Base-by-base conservation (phyloP, 208 protist species). In the Strigomonas oncopelti region DNA sequence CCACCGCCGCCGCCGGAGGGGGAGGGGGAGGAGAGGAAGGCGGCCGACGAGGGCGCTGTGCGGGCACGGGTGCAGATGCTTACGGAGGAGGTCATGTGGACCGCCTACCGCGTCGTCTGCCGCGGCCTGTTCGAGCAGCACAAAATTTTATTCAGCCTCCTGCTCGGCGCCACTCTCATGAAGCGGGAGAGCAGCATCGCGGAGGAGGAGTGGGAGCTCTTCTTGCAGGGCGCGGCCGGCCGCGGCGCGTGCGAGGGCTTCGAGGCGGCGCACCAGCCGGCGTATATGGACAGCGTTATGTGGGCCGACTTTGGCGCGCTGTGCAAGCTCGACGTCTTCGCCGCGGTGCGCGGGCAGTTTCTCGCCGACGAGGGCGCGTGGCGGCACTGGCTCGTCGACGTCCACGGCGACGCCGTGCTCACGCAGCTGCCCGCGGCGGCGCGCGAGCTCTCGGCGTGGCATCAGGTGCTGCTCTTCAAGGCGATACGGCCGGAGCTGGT, bases 81-180 rank as follows among this genome's bases (percentile, higher is more conserved):
- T 9, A 78, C 90, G 28, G 77, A 81, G 64, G 88, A 85, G 60
- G 74, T 92, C 29, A 97, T 92, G 42, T 81, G 81, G 67, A 78
- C 91, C 63, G 91, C 92, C 34, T 98, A 94, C 74, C 80, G 78
- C 55, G 95, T 89, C 28, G 82, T 98, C 32, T 98, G 95, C 85
- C 88, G 95, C 38, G 95, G 93, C n/a, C 87, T 98, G 28, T 98
- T 98, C 70, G 93, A 97, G 61, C 61, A 79, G 20, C 87, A 98
- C 85, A 98, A 98, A 83, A 76, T 96, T 31, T 84, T 97, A 52
- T 97, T 97, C 77, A 93, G 92, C 36, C 97, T 98, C 46, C 69
- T 98, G 42, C 83, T 98, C 11, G 78, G 83, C 48, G 82, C 85
- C 38, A 82, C 83, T 9, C 85, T 98, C 58, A 78, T 91, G 63